A percentile compares a stretch with the other conserved stretches of the same genome.
Conservation (phyloP, 164 flowering plant species). For the Nymphaea colorata region DNA sequence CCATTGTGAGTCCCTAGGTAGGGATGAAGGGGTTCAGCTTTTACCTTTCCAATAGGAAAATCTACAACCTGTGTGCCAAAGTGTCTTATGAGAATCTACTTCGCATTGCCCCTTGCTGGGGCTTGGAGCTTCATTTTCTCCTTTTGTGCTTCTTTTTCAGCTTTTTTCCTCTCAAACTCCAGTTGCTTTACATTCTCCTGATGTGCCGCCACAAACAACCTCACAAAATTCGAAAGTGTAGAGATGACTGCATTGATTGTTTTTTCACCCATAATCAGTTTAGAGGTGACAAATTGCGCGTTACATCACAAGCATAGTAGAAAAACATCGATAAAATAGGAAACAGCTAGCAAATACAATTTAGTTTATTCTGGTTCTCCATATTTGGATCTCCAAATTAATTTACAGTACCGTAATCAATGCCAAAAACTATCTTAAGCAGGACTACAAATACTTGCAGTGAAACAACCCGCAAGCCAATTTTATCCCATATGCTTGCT, state of each 20-base stretch:
- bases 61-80: not conserved
- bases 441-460: no score
- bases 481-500: no score
- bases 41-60: not conserved
- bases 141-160: constrained; percentile 83
- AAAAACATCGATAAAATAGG: not conserved
- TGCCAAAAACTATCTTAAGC: no score
- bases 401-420: no score
- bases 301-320: not conserved
- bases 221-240: constrained; percentile 73
- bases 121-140: constrained; percentile 58
- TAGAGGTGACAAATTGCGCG: not conserved
- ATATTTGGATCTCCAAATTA: no score
- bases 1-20: not conserved
- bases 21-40: not conserved
- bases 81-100: not conserved
- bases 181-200: constrained; percentile 84
- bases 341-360: no score
- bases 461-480: no score
- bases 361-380: no score
- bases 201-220: constrained; percentile 75
- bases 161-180: constrained; percentile 88
- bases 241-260: constrained; percentile 49
- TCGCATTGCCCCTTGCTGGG: constrained; percentile 28
- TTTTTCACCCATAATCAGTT: not conserved